These are phyloP conservation scores for Pseudogymnoascus destructans DNA, from an alignment of 2,329 filamentous ascomycete species.

Conservation along the genomic window DNA sequence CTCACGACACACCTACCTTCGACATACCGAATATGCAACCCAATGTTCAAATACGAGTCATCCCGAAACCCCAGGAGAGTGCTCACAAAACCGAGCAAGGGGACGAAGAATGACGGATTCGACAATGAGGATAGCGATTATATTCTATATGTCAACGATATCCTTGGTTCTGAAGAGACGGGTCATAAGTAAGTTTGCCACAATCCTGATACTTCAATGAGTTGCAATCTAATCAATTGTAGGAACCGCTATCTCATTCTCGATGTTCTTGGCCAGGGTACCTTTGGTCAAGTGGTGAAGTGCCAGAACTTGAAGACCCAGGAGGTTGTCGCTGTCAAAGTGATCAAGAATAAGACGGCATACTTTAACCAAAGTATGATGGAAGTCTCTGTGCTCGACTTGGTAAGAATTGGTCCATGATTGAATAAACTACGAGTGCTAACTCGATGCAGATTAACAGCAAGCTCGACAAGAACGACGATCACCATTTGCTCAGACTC, in stretches of 20 bases:
- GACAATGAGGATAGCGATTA: constrained; percentile 99
- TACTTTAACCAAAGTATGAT: constrained; percentile 99
- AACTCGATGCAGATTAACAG: constrained; percentile 62
- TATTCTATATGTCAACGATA: constrained; percentile 98
- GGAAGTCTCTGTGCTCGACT: constrained; percentile 93
- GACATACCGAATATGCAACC: constrained; percentile 97
- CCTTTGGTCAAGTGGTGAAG: constrained; percentile 97
- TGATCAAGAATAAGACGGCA: constrained; percentile 96
- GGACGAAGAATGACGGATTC: constrained; percentile 94
- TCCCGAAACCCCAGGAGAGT: constrained; percentile 91
- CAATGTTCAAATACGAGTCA: constrained; percentile 95
- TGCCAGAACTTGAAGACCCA: constrained; percentile 98
- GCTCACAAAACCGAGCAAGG: constrained; percentile 96
- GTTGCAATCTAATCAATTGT: constrained; percentile 21
- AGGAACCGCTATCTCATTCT: constrained; percentile 94
- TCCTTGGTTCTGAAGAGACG: constrained; percentile 91
- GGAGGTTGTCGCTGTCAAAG: constrained; percentile 96
- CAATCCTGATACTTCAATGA: neutral
- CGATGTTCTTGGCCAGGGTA: constrained; percentile 92
- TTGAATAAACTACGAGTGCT: constrained; percentile 16
- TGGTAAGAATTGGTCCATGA: constrained; percentile 44
- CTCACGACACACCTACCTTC: constrained; percentile 84
- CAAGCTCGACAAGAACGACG: constrained; percentile 97
- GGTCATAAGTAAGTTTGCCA: constrained; percentile 70
- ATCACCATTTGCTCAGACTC: constrained; percentile 84